phyloP scores from a whole-genome alignment of 2,329 filamentous ascomycete genomes.

The Microsporum ferrugineum region DNA sequence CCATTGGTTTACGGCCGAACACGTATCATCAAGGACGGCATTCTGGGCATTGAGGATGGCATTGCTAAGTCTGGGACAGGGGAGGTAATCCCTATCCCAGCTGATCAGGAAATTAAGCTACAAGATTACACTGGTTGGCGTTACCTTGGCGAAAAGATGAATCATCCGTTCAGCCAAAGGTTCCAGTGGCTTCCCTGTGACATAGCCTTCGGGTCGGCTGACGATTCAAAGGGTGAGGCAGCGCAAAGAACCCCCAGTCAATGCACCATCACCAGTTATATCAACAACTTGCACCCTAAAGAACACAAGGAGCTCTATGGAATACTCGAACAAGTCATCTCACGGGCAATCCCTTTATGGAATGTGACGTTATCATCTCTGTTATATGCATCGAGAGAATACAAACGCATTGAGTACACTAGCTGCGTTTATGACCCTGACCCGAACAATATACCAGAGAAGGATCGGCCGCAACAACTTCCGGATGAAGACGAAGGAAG shows the following conservation, averaged over 20 bases:
- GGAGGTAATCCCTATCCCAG: slow-evolving; percentile 11
- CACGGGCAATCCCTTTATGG: slow-evolving; percentile 25
- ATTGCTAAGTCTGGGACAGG: slow-evolving; percentile 14
- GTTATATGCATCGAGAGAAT: not conserved
- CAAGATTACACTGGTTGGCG: too few relatives aligned
- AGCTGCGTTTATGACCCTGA: slow-evolving; percentile 13
- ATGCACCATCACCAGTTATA: slow-evolving; percentile 28
- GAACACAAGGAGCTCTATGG: slow-evolving; percentile 23
- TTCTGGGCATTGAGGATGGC: slow-evolving; percentile 20
- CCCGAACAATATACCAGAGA: slow-evolving; percentile 13
- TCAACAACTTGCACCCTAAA: slow-evolving; percentile 33
- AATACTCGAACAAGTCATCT: slow-evolving; percentile 25
- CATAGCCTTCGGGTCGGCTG: slow-evolving; percentile 17
- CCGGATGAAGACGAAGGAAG: slow-evolving; percentile 10
- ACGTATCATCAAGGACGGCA: slow-evolving; percentile 16
- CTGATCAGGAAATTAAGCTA: not conserved
- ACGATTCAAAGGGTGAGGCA: slow-evolving; percentile 9
- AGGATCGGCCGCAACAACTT: slow-evolving; percentile 9
- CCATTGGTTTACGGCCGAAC: slow-evolving; percentile 25
- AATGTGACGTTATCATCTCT: slow-evolving; percentile 19
- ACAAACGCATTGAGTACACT: slow-evolving; percentile 8
- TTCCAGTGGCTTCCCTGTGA: slow-evolving; percentile 39
- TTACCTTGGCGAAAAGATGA: not conserved
- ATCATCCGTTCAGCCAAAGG: slow-evolving; percentile 16
- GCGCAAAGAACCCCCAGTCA: not conserved